Conservation (phyloP, 1,139 yeast species). For the Geotrichum klebahnii region DNA sequence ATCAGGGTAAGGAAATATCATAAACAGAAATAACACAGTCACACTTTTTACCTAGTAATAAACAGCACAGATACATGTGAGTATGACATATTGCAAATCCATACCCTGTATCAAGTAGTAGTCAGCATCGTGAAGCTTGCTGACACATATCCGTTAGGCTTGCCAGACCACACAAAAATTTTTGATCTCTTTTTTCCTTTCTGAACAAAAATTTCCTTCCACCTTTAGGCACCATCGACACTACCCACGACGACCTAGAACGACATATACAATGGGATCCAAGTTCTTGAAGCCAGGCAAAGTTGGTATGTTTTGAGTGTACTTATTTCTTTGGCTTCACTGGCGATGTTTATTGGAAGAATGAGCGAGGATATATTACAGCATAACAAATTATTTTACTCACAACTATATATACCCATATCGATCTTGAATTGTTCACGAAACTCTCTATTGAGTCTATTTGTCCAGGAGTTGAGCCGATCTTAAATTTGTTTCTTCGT, state of each 20-base stretch:
- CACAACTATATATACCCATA: background rate
- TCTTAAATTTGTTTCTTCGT: too few relatives aligned
- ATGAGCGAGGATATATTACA: background rate
- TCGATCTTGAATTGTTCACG: background rate
- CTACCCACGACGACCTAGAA: slow-evolving; percentile 14
- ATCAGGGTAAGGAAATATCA: background rate
- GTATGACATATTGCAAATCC: background rate
- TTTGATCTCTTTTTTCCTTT: slow-evolving; percentile 8
- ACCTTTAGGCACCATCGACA: slow-evolving; percentile 22
- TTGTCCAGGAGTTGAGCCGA: background rate
- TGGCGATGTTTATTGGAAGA: background rate
- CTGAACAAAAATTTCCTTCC: slow-evolving; percentile 19
- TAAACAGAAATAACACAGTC: background rate
- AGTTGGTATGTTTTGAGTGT: slow-evolving; percentile 93
- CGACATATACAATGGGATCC: slow-evolving; percentile 43
- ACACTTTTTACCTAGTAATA: background rate
- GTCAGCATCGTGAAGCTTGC: background rate
- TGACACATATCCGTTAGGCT: background rate
- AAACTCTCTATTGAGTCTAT: background rate
- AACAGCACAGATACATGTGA: background rate
- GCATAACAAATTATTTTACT: background rate
- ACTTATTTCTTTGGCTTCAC: background rate
- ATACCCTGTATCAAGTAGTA: background rate
- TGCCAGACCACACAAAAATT: slow-evolving; percentile 8
- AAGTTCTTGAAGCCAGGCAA: slow-evolving; percentile 98